Evolutionary conservation across 306 rosid genomes (phyloP).

Genomic region (Prunus padus): DNA sequence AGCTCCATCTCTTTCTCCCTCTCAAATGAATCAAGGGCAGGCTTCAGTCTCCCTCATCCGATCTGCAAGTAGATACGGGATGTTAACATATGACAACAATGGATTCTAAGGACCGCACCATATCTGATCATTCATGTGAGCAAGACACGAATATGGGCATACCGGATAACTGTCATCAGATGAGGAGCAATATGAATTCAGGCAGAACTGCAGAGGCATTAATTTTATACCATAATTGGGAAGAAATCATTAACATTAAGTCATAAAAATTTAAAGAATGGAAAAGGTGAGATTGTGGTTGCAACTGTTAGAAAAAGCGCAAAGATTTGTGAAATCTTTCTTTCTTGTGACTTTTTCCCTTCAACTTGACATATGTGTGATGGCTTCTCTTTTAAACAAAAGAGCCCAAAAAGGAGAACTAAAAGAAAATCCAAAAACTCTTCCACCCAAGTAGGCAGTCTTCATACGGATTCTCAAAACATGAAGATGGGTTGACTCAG

Average conservation of each 20-base stretch:
- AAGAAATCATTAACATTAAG: constrained; percentile 43
- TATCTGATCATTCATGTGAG: constrained; percentile 40
- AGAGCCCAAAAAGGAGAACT: constrained; percentile 43
- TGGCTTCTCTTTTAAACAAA: constrained; percentile 52
- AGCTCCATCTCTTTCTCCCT: constrained; percentile 37
- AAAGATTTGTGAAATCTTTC: constrained; percentile 77
- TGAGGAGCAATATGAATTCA: constrained; percentile 36
- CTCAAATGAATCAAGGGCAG: constrained; percentile 43
- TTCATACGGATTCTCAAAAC: constrained; percentile 63
- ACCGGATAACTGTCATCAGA: constrained; percentile 25
- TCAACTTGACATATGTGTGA: constrained; percentile 66
- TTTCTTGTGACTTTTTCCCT: constrained; percentile 58
- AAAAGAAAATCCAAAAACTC: constrained; percentile 56
- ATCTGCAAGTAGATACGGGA: constrained; percentile 56
- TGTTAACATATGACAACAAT: constrained; percentile 52
- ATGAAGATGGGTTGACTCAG: constrained; percentile 57
- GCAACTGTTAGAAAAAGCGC: constrained; percentile 76
- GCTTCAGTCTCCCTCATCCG: constrained; percentile 52
- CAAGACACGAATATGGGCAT: constrained; percentile 38
- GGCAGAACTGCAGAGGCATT: constrained; percentile 26
- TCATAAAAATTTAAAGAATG: constrained; percentile 22
- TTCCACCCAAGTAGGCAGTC: constrained; percentile 68
- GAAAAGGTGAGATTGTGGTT: constrained; percentile 54
- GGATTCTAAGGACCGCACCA: constrained; percentile 31
- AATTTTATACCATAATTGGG: constrained; percentile 47